Conservation (phyloP, 768 basidiomycete species). For the Lentinula edodes region DNA sequence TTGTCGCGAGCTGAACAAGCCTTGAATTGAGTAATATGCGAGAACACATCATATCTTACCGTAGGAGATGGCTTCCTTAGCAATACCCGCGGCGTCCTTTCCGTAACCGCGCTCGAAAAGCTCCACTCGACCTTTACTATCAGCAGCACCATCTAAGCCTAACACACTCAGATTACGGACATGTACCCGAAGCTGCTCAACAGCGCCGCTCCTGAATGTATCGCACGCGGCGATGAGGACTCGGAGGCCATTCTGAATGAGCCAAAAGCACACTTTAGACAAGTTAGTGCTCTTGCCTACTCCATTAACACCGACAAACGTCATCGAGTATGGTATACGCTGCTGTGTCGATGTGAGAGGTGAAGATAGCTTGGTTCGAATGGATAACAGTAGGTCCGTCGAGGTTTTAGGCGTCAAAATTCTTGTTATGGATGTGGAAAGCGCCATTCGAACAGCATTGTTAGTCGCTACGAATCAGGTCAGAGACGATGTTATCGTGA, state of each 20-base stretch:
- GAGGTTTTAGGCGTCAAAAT: constrained; percentile 96
- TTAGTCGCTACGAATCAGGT: constrained; percentile 58
- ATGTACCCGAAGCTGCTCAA: constrained; percentile 96
- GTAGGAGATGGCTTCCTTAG: constrained; percentile 88
- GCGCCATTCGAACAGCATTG: constrained; percentile 74
- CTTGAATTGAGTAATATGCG: background rate
- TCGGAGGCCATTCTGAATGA: constrained; percentile 89
- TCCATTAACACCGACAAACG: constrained; percentile 98
- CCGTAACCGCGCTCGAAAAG: constrained; percentile 96
- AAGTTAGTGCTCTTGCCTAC: constrained; percentile 99
- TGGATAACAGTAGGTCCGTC: constrained; percentile 92
- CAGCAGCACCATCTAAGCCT: constrained; percentile 57
- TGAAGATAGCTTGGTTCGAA: constrained; percentile 80
- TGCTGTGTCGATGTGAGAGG: constrained; percentile 70
- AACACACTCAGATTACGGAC: constrained; percentile 91
- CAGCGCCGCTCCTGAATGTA: constrained; percentile 95
- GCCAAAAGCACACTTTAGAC: constrained; percentile 98
- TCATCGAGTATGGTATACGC: constrained; percentile 84
- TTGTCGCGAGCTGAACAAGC: constrained; percentile 66
- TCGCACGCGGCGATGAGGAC: constrained; percentile 98
- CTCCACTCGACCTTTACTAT: constrained; percentile 78
- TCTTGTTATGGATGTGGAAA: constrained; percentile 84
- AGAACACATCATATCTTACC: constrained; percentile 42
- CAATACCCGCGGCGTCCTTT: constrained; percentile 98
- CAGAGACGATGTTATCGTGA: constrained; percentile 9